Percentiles rank a stretch among this genome's conserved stretches.
Conservation (phyloP, 805 yeast genomes). For the Teunomyces gatunensis region DNA sequence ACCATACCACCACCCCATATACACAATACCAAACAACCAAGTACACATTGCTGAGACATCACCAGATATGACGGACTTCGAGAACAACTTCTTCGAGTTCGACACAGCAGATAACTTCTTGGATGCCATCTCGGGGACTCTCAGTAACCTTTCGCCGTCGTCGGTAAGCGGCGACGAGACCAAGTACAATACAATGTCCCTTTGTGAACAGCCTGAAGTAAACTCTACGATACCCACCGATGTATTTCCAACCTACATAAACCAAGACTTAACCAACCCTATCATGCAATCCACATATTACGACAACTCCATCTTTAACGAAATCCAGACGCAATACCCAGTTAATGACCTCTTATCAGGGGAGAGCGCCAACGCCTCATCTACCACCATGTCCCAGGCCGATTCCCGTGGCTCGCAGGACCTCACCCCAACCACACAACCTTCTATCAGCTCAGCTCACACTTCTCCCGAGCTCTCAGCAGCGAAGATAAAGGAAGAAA, state of each 20-base stretch:
- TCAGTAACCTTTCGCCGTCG: slow-evolving; percentile 18
- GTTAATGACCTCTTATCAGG: background rate
- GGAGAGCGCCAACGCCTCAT: background rate
- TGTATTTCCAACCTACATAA: background rate
- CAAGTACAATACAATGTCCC: slow-evolving; percentile 1
- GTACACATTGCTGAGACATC: background rate
- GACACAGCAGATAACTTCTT: slow-evolving; percentile 30
- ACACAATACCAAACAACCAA: background rate
- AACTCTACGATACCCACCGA: background rate
- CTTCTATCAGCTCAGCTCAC: slow-evolving; percentile 17
- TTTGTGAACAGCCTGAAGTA: background rate
- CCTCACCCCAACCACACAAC: slow-evolving; percentile 16
- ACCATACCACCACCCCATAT: background rate
- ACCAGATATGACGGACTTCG: slow-evolving; percentile 13
- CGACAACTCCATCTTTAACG: slow-evolving; percentile 5
- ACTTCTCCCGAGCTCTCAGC: slow-evolving; percentile 20
- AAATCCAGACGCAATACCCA: slow-evolving; percentile 2
- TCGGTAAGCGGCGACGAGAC: slow-evolving; percentile 19
- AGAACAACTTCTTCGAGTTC: slow-evolving; percentile 17
- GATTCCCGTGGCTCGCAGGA: slow-evolving; percentile 15
- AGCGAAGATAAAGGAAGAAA: slow-evolving; percentile 8
- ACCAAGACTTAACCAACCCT: slow-evolving; percentile 8
- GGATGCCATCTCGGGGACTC: slow-evolving; percentile 25
- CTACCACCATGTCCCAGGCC: slow-evolving; percentile 15
- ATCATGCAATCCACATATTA: slow-evolving; percentile 1